Evolutionary conservation across 208 protist species (phyloP).

Genomic region (Trypanosoma melophagium): DNA sequence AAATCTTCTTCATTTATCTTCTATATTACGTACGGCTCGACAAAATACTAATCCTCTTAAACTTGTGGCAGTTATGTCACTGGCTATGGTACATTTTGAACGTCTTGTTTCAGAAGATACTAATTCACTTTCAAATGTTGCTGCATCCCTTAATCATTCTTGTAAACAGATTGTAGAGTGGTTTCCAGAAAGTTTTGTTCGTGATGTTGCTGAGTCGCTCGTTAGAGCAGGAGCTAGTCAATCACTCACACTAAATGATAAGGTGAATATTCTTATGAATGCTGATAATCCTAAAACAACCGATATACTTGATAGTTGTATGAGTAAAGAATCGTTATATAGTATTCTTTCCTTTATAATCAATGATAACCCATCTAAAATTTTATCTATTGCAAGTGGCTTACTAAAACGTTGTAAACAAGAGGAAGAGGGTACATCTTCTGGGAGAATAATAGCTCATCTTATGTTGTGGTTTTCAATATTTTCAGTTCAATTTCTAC

Average conservation of each 20-base stretch:
- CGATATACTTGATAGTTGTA: constrained; percentile 26
- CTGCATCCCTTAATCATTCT: constrained; percentile 53
- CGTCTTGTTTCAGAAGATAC: constrained; percentile 46
- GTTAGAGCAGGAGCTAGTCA: constrained; percentile 40
- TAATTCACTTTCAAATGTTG: constrained; percentile 50
- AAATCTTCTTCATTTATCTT: constrained; percentile 44
- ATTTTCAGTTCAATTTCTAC: constrained; percentile 40
- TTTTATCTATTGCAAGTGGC: constrained; percentile 45
- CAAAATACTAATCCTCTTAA: constrained; percentile 40
- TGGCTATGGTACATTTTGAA: constrained; percentile 64
- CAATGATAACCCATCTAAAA: constrained; percentile 28
- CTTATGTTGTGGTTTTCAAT: constrained; percentile 76
- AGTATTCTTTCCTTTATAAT: constrained; percentile 29
- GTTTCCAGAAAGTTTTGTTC: constrained; percentile 59
- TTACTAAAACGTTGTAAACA: constrained; percentile 42
- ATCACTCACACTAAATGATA: constrained; percentile 56
- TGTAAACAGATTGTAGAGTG: constrained; percentile 53
- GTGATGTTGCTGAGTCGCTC: constrained; percentile 45
- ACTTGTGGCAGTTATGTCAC: constrained; percentile 56
- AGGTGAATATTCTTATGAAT: constrained; percentile 61
- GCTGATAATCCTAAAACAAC: constrained; percentile 29
- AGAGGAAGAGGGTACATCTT: constrained; percentile 28
- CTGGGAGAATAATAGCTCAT: constrained; percentile 33
- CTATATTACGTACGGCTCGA: constrained; percentile 36
- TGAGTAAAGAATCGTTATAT: constrained; percentile 31